phyloP scores from a whole-genome alignment of 768 basidiomycete genomes.

The Leccinum rimulosum region DNA sequence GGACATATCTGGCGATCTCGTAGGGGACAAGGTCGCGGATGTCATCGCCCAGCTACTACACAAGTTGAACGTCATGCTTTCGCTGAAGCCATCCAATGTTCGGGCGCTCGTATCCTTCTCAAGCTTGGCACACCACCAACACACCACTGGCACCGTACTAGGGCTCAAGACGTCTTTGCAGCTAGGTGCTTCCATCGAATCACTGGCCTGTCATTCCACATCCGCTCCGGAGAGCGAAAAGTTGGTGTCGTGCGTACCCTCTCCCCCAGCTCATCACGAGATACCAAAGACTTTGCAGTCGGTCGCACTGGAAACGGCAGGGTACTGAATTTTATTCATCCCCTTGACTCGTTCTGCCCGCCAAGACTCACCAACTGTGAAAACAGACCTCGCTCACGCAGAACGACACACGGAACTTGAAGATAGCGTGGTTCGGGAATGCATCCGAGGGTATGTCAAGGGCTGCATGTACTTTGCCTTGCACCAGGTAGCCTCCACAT shows the following conservation, averaged over 20 bases:
- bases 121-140: slow-evolving; percentile 80
- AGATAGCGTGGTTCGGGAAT: slow-evolving; percentile 77
- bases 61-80: slow-evolving; percentile 77
- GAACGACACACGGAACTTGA: slow-evolving; percentile 77
- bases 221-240: slow-evolving; percentile 5
- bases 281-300: neutral
- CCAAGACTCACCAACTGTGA: neutral
- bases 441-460: slow-evolving; percentile 70
- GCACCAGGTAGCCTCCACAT: slow-evolving; percentile 58
- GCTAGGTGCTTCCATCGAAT: slow-evolving; percentile 65
- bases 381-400: slow-evolving; percentile 46
- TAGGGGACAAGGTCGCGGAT: slow-evolving; percentile 73
- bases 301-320: slow-evolving; percentile 11
- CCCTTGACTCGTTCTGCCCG: neutral
- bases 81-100: slow-evolving; percentile 64
- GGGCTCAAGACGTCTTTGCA: slow-evolving; percentile 65
- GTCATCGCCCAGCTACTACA: slow-evolving; percentile 71
- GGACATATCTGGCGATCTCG: slow-evolving; percentile 72
- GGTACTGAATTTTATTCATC: neutral
- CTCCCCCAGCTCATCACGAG: neutral
- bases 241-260: slow-evolving; percentile 5
- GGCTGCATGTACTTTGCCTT: slow-evolving; percentile 92
- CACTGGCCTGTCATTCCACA: slow-evolving; percentile 39
- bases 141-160: slow-evolving; percentile 44
- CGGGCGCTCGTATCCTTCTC: slow-evolving; percentile 85